These are phyloP conservation scores for Ampelomyces quisqualis DNA, from an alignment of 2,329 filamentous ascomycete genomes.

Conservation along the genomic window DNA sequence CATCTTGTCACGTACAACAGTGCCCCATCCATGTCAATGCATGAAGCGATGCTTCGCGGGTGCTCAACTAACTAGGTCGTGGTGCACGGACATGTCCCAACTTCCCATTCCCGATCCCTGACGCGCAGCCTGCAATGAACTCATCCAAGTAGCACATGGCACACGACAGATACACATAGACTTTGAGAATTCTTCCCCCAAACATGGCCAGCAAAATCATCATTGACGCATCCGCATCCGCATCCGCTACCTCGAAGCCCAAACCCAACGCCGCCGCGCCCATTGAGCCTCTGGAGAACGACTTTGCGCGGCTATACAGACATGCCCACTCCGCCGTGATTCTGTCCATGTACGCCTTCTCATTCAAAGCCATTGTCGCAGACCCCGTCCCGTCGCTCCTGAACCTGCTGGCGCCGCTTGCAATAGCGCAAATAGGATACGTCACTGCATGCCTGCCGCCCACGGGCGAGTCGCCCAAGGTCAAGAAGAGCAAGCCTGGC, in stretches of 20 bases:
- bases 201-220: conserved; percentile 30
- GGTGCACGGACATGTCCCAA: too few species aligned
- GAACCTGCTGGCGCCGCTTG: conserved; percentile 62
- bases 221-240: conserved; percentile 24
- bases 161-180: too few species aligned
- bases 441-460: conserved; percentile 61
- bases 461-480: conserved; percentile 42
- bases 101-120: too few species aligned
- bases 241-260: conserved; percentile 21
- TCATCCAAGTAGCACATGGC: too few species aligned
- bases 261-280: conserved; percentile 37
- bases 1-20: too few species aligned
- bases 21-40: too few species aligned
- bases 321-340: conserved; percentile 69
- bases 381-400: conserved; percentile 68
- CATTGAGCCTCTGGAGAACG: conserved; percentile 51
- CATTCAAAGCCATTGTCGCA: conserved; percentile 67
- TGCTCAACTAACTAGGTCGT: too few species aligned
- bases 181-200: too few species aligned
- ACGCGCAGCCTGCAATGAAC: too few species aligned
- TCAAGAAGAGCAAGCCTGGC: conserved; percentile 57
- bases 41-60: too few species aligned
- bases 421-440: conserved; percentile 63
- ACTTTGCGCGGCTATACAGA: conserved; percentile 58
- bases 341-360: conserved; percentile 61